These are phyloP conservation scores for Byssochlamys sp. DNA, from an alignment of 2,329 filamentous ascomycete genomes.

Conservation along the genomic window DNA sequence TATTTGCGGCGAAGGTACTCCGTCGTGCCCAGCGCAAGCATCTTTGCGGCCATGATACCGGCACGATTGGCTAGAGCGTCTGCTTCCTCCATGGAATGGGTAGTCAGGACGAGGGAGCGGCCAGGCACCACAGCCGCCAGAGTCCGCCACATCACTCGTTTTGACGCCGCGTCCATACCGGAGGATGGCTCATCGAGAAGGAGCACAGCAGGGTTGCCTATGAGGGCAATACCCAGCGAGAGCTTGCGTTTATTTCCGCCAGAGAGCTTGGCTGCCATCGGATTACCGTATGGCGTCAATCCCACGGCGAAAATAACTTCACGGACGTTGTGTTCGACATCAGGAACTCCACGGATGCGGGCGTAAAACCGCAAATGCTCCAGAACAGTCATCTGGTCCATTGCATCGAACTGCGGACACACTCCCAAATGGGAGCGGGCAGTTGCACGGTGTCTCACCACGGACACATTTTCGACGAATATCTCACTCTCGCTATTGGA, in stretches of 20 bases:
- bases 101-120: slow-evolving; percentile 77
- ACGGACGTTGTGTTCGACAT: slow-evolving; percentile 66
- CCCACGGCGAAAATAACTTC: slow-evolving; percentile 75
- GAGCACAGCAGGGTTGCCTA: slow-evolving; percentile 81
- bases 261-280: slow-evolving; percentile 70
- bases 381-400: slow-evolving; percentile 80
- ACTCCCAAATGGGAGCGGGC: slow-evolving; percentile 77
- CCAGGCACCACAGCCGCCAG: slow-evolving; percentile 63
- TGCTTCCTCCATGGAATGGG: slow-evolving; percentile 91
- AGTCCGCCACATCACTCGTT: slow-evolving; percentile 87
- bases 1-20: slow-evolving; percentile 63
- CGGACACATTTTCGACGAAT: slow-evolving; percentile 66
- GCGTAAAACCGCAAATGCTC: slow-evolving; percentile 88
- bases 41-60: slow-evolving; percentile 73
- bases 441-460: slow-evolving; percentile 59
- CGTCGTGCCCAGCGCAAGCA: slow-evolving; percentile 74
- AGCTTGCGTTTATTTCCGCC: slow-evolving; percentile 94
- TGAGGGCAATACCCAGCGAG: slow-evolving; percentile 76
- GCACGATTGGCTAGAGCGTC: slow-evolving; percentile 75
- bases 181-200: slow-evolving; percentile 82
- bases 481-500: slow-evolving; percentile 64
- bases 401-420: slow-evolving; percentile 77
- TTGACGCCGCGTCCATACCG: slow-evolving; percentile 81
- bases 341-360: slow-evolving; percentile 64
- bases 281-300: slow-evolving; percentile 56